Evolutionary conservation across 2,329 filamentous ascomycete genomes (phyloP).

Genomic region (Atkinsonella hypoxylon): DNA sequence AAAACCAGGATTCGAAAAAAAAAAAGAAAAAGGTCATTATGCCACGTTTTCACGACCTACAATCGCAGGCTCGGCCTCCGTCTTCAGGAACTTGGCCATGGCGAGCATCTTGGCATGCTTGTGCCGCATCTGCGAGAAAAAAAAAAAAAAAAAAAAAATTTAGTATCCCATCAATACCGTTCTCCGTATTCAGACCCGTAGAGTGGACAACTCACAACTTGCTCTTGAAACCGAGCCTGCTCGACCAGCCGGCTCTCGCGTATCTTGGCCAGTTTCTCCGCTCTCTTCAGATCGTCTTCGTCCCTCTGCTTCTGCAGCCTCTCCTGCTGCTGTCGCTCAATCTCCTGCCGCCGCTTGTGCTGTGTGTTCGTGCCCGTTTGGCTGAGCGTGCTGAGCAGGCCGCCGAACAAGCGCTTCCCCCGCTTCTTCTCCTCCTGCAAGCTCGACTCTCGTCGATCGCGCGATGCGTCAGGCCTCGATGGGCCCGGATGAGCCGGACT

Average conservation of each 20-base stretch:
- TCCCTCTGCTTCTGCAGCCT: slow-evolving; percentile 61
- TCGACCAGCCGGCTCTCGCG: slow-evolving; percentile 50
- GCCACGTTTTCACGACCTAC: slow-evolving; percentile 35
- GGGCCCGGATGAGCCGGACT: slow-evolving; percentile 5
- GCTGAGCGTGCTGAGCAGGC: slow-evolving; percentile 64
- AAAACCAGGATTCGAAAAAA: too few species aligned
- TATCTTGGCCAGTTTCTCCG: slow-evolving; percentile 52
- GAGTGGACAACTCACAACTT: slow-evolving; percentile 59
- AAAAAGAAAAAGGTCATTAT: not conserved
- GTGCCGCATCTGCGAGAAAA: slow-evolving; percentile 67
- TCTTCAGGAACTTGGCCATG: slow-evolving; percentile 61
- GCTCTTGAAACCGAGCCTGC: slow-evolving; percentile 63
- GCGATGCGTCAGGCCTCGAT: not conserved
- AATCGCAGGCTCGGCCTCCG: slow-evolving; percentile 57
- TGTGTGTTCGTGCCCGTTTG: slow-evolving; percentile 52
- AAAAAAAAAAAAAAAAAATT: too few species aligned
- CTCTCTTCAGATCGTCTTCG: slow-evolving; percentile 56
- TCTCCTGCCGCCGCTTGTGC: slow-evolving; percentile 63
- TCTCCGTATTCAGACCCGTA: too few species aligned
- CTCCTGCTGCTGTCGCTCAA: slow-evolving; percentile 70
- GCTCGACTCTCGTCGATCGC: slow-evolving; percentile 14
- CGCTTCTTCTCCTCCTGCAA: slow-evolving; percentile 68
- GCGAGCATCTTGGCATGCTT: slow-evolving; percentile 62
- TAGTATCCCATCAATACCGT: slow-evolving; percentile 10
- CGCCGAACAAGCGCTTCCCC: slow-evolving; percentile 76